Base-by-base conservation (phyloP, 2,329 filamentous ascomycete genomes). In the Microcyclosporella mali region DNA sequence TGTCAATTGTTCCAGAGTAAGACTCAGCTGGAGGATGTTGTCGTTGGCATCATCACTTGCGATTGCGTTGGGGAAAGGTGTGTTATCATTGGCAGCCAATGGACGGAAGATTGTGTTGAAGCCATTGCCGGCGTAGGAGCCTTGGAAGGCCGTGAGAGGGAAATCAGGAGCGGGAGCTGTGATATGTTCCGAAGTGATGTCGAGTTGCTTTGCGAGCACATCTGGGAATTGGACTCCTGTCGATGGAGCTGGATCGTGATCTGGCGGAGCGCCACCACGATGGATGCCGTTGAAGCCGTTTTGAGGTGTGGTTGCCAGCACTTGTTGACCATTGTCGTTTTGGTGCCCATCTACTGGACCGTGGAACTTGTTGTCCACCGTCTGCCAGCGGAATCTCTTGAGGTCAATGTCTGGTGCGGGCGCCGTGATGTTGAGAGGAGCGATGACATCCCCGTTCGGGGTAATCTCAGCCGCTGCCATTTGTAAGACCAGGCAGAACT, bases 51-150 rank as follows among this genome's bases (percentile, higher is more conserved):
- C 21, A 9, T 9, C 21, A 9, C 6, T 4, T 25, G 6, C 21
- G 21, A 25, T 4, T 25, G 6, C 21, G 9, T 25, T 25, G 21
- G 9, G 21, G 9, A 9, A 25, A 25, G 21, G n/a, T n/a, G n/a
- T n/a, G n/a, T n/a, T 25, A 25, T 25, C 21, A 25, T 25, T 25
- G 21, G 21, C 51, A 17, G 51, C 59, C 28, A 59, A 56, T 0
- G 66, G 66, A 1, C 65, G 62, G 40, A 67, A 69, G 34, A 69
- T 67, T 1, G 56, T 56, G 44, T 68, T 68, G 50, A 68, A 63
- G 3, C 66, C 66, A 1, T 47, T 57, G 1, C 66, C 66, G 9
- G 43, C 46, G 32, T 59, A 68, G 0, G 50, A 29, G 9, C 45
- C 41, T 28, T 43, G 25, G 29, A 56, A 56, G 15, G 16, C 12